Evolutionary conservation across 306 rosid genomes (phyloP).

Genomic region (Pyrus bretschneideri): DNA sequence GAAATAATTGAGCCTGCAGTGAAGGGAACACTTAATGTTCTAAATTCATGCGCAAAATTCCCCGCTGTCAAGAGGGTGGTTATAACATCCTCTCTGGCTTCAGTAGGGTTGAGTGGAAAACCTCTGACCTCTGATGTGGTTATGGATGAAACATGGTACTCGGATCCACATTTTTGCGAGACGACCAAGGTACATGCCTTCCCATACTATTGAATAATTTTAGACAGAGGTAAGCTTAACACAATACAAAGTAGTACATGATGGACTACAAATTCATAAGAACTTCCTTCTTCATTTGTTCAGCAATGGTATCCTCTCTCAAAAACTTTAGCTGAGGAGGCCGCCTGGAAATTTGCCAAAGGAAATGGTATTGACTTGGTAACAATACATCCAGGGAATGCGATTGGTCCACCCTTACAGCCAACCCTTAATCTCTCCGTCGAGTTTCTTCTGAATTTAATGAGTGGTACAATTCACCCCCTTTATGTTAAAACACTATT

Average conservation of each 20-base stretch:
- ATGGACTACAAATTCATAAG: not conserved
- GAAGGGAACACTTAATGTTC: slow-evolving; percentile 27
- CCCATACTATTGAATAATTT: too few species aligned
- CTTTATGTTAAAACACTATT: not conserved
- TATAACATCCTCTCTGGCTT: slow-evolving; percentile 24
- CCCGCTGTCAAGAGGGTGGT: slow-evolving; percentile 21
- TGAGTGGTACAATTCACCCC: not conserved
- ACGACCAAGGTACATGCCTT: not conserved
- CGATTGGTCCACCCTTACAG: slow-evolving; percentile 19
- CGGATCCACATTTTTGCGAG: slow-evolving; percentile 15
- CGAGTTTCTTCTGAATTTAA: not conserved
- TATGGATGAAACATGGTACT: slow-evolving; percentile 27
- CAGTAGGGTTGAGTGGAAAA: not conserved
- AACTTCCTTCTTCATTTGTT: not conserved
- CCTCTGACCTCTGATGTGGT: slow-evolving; percentile 13
- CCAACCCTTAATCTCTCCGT: not conserved
- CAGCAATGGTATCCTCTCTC: slow-evolving; percentile 20
- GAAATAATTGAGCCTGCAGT: slow-evolving; percentile 25
- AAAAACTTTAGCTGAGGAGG: slow-evolving; percentile 20
- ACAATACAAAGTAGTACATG: not conserved
- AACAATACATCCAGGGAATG: slow-evolving; percentile 1
- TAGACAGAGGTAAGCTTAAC: not conserved
- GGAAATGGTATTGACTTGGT: slow-evolving; percentile 23
- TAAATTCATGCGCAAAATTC: slow-evolving; percentile 15
- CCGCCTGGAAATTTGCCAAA: slow-evolving; percentile 22